phyloP scores from a whole-genome alignment of 306 rosid species.

The barrel medic (Medicago truncatula) region DNA sequence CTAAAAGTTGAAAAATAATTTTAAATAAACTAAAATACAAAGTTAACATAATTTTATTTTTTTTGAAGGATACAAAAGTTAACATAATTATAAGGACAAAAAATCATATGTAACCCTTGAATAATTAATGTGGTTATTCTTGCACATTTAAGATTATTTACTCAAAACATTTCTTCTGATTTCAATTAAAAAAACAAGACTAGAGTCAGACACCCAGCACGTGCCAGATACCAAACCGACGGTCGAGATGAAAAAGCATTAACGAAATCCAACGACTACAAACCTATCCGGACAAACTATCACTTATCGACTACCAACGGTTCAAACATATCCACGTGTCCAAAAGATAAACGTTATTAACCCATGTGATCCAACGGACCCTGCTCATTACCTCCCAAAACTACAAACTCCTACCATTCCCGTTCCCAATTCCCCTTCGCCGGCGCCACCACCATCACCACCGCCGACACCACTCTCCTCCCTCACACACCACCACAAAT shows the following conservation, averaged over 20 bases:
- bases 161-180: too few species aligned
- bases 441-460: slow-evolving; percentile 21
- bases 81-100: too few species aligned
- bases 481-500: too few species aligned
- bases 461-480: background rate
- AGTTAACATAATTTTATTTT: too few species aligned
- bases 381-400: slow-evolving; percentile 46
- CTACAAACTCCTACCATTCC: slow-evolving; percentile 47
- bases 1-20: too few species aligned
- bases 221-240: slow-evolving; percentile 38
- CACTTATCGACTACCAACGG: slow-evolving; percentile 76
- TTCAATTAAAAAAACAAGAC: too few species aligned
- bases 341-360: slow-evolving; percentile 55
- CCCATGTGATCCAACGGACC: slow-evolving; percentile 59
- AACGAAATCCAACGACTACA: slow-evolving; percentile 41
- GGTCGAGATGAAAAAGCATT: slow-evolving; percentile 48
- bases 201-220: background rate
- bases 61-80: too few species aligned
- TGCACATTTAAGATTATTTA: too few species aligned
- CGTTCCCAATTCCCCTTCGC: background rate
- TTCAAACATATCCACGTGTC: slow-evolving; percentile 55
- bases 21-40: too few species aligned
- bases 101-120: too few species aligned
- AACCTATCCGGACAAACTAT: slow-evolving; percentile 33
- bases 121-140: too few species aligned